A percentile compares a stretch with the other conserved stretches of the same genome.
Evolutionary conservation across 495 filamentous ascomycete species (phyloP).

Genomic region (Penicillium pulvis): DNA sequence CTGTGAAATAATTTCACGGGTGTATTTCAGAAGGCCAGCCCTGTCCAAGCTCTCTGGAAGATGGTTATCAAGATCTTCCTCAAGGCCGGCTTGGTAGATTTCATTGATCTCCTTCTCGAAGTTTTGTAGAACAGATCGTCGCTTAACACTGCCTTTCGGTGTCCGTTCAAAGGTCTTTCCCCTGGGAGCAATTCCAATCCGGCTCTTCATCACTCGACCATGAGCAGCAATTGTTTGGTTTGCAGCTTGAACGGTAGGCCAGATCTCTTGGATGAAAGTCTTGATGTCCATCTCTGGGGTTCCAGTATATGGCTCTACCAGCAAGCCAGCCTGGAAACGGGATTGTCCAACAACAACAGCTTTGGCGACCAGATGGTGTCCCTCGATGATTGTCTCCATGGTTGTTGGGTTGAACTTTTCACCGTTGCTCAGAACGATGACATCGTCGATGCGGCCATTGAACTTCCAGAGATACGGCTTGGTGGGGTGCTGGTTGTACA

Average conservation of each 20-base stretch:
- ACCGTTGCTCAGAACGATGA: slow-evolving; percentile 45
- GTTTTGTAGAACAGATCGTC: slow-evolving; percentile 26
- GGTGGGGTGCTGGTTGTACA: slow-evolving; percentile 48
- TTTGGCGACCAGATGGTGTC: slow-evolving; percentile 26
- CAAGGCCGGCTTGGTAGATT: slow-evolving; percentile 25
- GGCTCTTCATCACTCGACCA: slow-evolving; percentile 29
- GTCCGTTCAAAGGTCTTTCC: slow-evolving; percentile 55
- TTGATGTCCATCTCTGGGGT: slow-evolving; percentile 21
- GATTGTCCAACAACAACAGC: slow-evolving; percentile 41
- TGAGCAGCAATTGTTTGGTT: slow-evolving; percentile 42
- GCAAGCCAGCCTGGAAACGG: slow-evolving; percentile 35
- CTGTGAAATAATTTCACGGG: slow-evolving; percentile 10
- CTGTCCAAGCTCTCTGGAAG: slow-evolving; percentile 17
- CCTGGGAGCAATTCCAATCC: slow-evolving; percentile 38
- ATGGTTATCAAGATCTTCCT: slow-evolving; percentile 13
- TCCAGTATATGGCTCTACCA: slow-evolving; percentile 34
- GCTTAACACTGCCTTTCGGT: slow-evolving; percentile 52
- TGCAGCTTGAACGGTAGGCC: slow-evolving; percentile 49
- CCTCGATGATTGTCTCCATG: slow-evolving; percentile 35
- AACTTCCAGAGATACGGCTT: slow-evolving; percentile 35
- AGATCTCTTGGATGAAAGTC: slow-evolving; percentile 38
- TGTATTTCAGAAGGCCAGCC: slow-evolving; percentile 12
- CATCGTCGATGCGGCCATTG: slow-evolving; percentile 40
- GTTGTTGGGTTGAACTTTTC: slow-evolving; percentile 47
- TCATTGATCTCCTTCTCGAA: slow-evolving; percentile 32